These are phyloP conservation scores for Millerozyma miso DNA, from an alignment of 805 yeast genomes.

Conservation along the genomic window DNA sequence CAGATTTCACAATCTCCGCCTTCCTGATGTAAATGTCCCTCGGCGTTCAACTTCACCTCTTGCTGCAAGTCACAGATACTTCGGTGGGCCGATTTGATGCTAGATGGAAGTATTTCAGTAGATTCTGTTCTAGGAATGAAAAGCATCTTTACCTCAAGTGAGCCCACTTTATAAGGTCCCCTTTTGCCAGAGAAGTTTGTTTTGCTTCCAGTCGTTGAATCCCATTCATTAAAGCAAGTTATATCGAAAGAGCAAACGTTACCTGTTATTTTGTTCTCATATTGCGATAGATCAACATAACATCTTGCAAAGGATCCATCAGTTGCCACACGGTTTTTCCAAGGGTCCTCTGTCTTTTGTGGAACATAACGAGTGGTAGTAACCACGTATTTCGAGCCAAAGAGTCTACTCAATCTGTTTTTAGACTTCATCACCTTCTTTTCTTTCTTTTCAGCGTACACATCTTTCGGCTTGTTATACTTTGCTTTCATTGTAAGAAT, in stretches of 20 bases:
- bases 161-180: slow-evolving; percentile 61
- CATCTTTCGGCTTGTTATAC: slow-evolving; percentile 48
- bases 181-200: slow-evolving; percentile 25
- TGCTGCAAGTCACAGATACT: slow-evolving; percentile 26
- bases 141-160: slow-evolving; percentile 62
- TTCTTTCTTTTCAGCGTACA: slow-evolving; percentile 58
- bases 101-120: slow-evolving; percentile 64
- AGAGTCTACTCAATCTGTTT: slow-evolving; percentile 42
- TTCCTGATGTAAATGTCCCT: slow-evolving; percentile 79
- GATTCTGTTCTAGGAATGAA: slow-evolving; percentile 61
- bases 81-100: slow-evolving; percentile 48
- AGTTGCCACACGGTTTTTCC: slow-evolving; percentile 64
- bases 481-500: slow-evolving; percentile 69
- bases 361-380: slow-evolving; percentile 51
- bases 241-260: slow-evolving; percentile 47
- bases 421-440: slow-evolving; percentile 45
- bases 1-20: slow-evolving; percentile 84
- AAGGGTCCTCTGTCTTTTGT: slow-evolving; percentile 49
- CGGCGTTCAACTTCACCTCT: slow-evolving; percentile 29
- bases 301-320: slow-evolving; percentile 90
- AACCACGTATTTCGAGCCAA: slow-evolving; percentile 46
- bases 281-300: slow-evolving; percentile 58
- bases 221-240: slow-evolving; percentile 84
- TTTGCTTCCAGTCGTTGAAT: slow-evolving; percentile 25
- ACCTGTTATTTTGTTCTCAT: slow-evolving; percentile 54